Evolutionary conservation across 202 grass and related monocot species (phyloP).

Genomic region (Digitaria exilis): DNA sequence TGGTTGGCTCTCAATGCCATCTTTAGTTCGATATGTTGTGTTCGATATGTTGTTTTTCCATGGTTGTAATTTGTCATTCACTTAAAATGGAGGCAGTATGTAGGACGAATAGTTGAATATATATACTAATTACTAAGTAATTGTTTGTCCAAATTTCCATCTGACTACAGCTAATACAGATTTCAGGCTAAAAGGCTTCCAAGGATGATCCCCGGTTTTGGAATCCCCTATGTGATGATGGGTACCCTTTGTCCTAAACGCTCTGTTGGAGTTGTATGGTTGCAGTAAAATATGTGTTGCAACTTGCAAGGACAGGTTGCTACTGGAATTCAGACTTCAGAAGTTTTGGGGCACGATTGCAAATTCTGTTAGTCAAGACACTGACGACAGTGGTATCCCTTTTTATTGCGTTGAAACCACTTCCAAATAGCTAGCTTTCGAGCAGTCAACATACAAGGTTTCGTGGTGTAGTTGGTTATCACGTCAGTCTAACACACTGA

Average conservation of each 20-base stretch:
- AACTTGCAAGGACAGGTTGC: too few species aligned
- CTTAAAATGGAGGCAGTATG: not conserved
- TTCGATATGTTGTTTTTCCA: not conserved
- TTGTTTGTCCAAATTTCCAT: not conserved
- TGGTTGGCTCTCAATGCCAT: not conserved
- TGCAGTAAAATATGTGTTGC: not conserved
- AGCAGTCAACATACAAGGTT: too few species aligned
- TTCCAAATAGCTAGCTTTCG: too few species aligned
- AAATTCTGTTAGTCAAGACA: too few species aligned
- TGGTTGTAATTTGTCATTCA: not conserved
- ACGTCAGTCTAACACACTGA: slow-evolving; percentile 99
- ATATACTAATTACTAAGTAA: not conserved
- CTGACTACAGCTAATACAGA: not conserved
- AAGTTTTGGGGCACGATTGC: too few species aligned
- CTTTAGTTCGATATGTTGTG: not conserved
- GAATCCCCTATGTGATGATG: not conserved
- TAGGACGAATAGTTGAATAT: not conserved
- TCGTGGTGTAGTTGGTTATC: slow-evolving; percentile 99
- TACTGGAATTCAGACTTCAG: too few species aligned
- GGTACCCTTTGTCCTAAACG: not conserved
- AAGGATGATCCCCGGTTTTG: too few species aligned
- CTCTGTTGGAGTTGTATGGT: not conserved
- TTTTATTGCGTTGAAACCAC: too few species aligned
- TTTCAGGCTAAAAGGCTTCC: not conserved
- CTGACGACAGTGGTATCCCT: too few species aligned